Evolutionary conservation across 2,329 filamentous ascomycete genomes (phyloP).

Genomic region (Fusarium ramigenum): DNA sequence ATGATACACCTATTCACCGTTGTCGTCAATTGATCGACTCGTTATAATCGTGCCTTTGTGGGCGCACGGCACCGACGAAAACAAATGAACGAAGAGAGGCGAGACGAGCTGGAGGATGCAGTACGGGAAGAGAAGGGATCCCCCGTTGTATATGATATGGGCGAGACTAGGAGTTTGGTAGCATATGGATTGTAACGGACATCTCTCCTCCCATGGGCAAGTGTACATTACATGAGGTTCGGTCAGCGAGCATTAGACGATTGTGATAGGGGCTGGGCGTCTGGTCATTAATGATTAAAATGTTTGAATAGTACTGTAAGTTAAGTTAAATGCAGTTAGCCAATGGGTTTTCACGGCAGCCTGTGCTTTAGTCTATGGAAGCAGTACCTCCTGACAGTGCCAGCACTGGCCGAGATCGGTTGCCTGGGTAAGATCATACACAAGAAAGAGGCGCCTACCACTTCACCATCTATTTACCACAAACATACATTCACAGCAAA

Average conservation of each 20-base stretch:
- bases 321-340: neutral
- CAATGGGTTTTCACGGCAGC: neutral
- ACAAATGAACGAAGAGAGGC: constrained; percentile 14
- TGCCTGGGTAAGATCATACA: neutral
- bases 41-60: constrained; percentile 35
- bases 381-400: neutral
- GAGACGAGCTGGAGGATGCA: constrained; percentile 15
- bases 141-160: constrained; percentile 45
- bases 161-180: constrained; percentile 45
- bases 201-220: constrained; percentile 63
- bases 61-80: constrained; percentile 8
- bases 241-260: constrained; percentile 59
- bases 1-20: constrained; percentile 27
- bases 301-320: constrained; percentile 22
- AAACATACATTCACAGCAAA: neutral
- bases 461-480: constrained; percentile 2
- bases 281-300: constrained; percentile 46
- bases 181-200: constrained; percentile 53
- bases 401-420: constrained; percentile 6
- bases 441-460: neutral
- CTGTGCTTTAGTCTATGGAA: neutral
- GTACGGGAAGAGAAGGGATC: constrained; percentile 20
- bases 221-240: constrained; percentile 60
- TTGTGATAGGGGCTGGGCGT: constrained; percentile 46
- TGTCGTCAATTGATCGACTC: constrained; percentile 25